phyloP scores from a whole-genome alignment of 306 rosid species.

The Vigna trinervia region DNA sequence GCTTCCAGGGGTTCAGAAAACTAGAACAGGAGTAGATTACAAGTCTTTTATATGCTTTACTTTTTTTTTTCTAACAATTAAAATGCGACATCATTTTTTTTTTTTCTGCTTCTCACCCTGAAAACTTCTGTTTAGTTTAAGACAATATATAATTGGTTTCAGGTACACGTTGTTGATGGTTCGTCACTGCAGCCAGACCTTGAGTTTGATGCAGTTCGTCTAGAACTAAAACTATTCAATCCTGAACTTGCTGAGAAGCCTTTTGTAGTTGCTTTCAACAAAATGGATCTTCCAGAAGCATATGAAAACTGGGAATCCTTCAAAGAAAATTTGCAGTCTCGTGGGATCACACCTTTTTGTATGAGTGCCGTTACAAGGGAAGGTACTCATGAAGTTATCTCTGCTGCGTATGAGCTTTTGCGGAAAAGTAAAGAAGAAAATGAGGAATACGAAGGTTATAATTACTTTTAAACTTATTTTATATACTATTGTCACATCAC shows the following conservation, averaged over 20 bases:
- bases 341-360: conserved; percentile 76
- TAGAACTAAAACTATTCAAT: conserved; percentile 86
- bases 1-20: not conserved
- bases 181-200: conserved; percentile 88
- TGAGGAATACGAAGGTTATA: conserved; percentile 65
- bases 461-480: conserved; percentile 34
- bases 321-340: conserved; percentile 71
- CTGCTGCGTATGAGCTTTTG: conserved; percentile 74
- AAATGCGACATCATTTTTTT: not conserved
- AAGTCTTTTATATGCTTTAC: conserved; percentile 12
- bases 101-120: conserved; percentile 19
- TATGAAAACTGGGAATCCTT: conserved; percentile 80
- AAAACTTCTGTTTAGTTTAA: conserved; percentile 26
- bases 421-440: conserved; percentile 56
- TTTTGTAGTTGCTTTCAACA: conserved; percentile 83
- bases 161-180: conserved; percentile 96
- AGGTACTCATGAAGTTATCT: conserved; percentile 78
- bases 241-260: conserved; percentile 96
- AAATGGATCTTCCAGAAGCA: conserved; percentile 99
- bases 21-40: not conserved
- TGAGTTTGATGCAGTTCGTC: conserved; percentile 92
- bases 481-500: conserved; percentile 15
- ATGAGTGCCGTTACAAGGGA: conserved; percentile 87
- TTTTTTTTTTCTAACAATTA: not conserved
- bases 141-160: conserved; percentile 36